These are phyloP conservation scores for Aethionema arabicum DNA, from an alignment of 345 rosid species.

Conservation along the genomic window DNA sequence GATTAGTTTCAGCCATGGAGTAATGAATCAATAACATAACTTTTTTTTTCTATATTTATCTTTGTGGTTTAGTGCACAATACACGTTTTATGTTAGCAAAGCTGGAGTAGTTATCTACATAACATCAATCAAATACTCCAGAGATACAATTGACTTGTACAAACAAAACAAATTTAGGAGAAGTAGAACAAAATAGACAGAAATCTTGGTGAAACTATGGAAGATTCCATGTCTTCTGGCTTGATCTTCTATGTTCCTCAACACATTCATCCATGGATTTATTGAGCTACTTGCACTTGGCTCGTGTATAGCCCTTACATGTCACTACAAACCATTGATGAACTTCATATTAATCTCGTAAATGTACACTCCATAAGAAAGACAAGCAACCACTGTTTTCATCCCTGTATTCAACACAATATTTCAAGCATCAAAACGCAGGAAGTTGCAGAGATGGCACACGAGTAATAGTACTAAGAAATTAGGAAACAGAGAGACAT, in stretches of 20 bases:
- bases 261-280: constrained; percentile 13
- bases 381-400: constrained; percentile 53
- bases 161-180: background rate
- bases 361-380: constrained; percentile 41
- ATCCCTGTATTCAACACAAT: constrained; percentile 40
- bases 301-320: background rate
- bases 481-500: constrained; percentile 1
- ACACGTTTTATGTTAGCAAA: constrained; percentile 20
- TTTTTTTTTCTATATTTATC: background rate
- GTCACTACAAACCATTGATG: constrained; percentile 14
- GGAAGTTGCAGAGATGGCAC: background rate
- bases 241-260: constrained; percentile 13
- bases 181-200: constrained; percentile 10
- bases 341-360: constrained; percentile 24
- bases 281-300: constrained; percentile 12
- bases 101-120: constrained; percentile 20
- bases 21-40: background rate
- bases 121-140: constrained; percentile 18
- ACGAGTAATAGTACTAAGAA: background rate
- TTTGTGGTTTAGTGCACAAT: constrained; percentile 22
- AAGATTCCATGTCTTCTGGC: constrained; percentile 23
- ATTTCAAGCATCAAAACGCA: background rate
- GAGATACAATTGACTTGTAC: constrained; percentile 14
- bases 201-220: constrained; percentile 1
- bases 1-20: background rate